Conservation (phyloP, 768 basidiomycete genomes). For the Porphyrellus cyaneotinctus region DNA sequence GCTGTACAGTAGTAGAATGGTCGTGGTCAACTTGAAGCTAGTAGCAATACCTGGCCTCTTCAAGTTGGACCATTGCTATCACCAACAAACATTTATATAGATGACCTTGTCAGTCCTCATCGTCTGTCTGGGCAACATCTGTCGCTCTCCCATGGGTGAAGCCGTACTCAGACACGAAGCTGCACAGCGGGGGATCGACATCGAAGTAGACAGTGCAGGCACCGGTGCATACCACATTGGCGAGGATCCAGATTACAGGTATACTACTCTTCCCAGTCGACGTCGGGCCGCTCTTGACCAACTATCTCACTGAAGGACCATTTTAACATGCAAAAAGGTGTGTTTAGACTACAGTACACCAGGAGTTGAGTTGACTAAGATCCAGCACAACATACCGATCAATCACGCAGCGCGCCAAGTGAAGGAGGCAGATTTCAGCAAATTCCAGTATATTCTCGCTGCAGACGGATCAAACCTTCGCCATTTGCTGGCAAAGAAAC, state of each 20-base stretch:
- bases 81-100: slow-evolving; percentile 5
- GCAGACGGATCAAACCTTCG: slow-evolving; percentile 76
- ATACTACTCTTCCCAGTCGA: slow-evolving; percentile 7
- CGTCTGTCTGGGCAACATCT: slow-evolving; percentile 83
- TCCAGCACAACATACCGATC: slow-evolving; percentile 72
- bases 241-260: slow-evolving; percentile 83
- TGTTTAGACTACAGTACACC: background rate
- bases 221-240: slow-evolving; percentile 83
- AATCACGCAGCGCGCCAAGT: slow-evolving; percentile 66
- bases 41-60: background rate
- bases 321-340: slow-evolving; percentile 69
- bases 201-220: slow-evolving; percentile 79
- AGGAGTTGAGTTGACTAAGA: background rate
- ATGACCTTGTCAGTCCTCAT: slow-evolving; percentile 56
- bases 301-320: slow-evolving; percentile 45
- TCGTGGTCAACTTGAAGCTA: background rate
- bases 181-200: slow-evolving; percentile 57
- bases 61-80: background rate
- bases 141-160: slow-evolving; percentile 91
- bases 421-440: slow-evolving; percentile 57
- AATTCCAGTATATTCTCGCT: slow-evolving; percentile 83
- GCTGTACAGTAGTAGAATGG: background rate
- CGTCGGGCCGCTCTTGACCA: background rate
- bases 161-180: slow-evolving; percentile 75
- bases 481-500: slow-evolving; percentile 50